Conservation (phyloP, 192 early-diverging fungal genomes). For the Backusella psychrophila region DNA sequence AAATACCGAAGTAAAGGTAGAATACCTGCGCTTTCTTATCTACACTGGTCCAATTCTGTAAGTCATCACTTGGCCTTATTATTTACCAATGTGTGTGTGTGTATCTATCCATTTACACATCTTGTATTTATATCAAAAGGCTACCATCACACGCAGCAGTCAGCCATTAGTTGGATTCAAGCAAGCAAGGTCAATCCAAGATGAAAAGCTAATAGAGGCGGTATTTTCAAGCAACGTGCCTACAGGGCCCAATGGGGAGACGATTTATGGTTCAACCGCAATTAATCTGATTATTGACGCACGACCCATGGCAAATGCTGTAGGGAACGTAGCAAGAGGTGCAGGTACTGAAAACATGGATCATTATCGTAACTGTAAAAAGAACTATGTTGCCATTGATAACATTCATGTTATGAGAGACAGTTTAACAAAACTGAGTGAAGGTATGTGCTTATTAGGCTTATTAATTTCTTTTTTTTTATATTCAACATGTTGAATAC, state of each 20-base stretch:
- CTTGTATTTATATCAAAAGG: conserved; percentile 32
- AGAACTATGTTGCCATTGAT: conserved; percentile 88
- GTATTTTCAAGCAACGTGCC: conserved; percentile 73
- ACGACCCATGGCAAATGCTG: conserved; percentile 90
- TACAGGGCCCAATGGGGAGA: conserved; percentile 35
- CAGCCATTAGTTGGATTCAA: conserved; percentile 96
- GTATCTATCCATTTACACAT: neutral
- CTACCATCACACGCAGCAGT: conserved; percentile 87
- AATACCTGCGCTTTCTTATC: conserved; percentile 86
- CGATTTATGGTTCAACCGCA: conserved; percentile 50
- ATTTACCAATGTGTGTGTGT: no score
- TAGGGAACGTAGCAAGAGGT: conserved; percentile 89
- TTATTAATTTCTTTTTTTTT: neutral
- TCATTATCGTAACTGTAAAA: conserved; percentile 85
- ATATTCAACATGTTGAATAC: neutral
- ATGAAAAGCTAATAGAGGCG: conserved; percentile 93
- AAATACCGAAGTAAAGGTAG: conserved; percentile 88
- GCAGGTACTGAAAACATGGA: conserved; percentile 95
- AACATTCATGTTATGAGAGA: conserved; percentile 99
- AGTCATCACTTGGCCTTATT: neutral
- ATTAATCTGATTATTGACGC: conserved; percentile 92
- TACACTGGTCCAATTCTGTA: conserved; percentile 79
- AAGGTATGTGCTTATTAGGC: conserved; percentile 51
- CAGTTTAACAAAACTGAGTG: conserved; percentile 75
- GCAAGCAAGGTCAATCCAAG: conserved; percentile 92